Conservation (phyloP, 2,329 filamentous ascomycete species). For the Venturia oleaginea region DNA sequence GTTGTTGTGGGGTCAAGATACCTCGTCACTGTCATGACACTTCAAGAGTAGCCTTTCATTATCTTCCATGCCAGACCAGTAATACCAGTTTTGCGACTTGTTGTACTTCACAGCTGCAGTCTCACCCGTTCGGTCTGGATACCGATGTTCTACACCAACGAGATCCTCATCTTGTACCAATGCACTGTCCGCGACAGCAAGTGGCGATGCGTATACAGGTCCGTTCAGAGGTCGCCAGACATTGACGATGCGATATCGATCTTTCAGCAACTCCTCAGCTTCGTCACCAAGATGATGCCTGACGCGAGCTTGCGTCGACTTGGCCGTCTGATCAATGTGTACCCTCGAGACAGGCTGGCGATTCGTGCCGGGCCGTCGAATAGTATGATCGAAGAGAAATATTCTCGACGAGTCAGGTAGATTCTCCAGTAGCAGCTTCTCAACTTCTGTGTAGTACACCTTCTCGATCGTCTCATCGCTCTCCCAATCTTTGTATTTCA, state of each 20-base stretch:
- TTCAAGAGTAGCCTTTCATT: constrained; percentile 67
- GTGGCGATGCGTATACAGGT: constrained; percentile 46
- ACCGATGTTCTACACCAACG: constrained; percentile 64
- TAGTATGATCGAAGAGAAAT: constrained; percentile 79
- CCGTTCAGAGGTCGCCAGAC: constrained; percentile 65
- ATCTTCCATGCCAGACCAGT: constrained; percentile 68
- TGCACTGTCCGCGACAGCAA: constrained; percentile 48
- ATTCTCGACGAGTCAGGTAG: constrained; percentile 59
- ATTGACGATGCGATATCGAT: constrained; percentile 75
- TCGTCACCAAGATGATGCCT: constrained; percentile 57
- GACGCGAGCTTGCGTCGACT: constrained; percentile 59
- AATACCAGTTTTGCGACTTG: constrained; percentile 62
- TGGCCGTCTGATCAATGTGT: constrained; percentile 75
- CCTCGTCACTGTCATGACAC: constrained; percentile 60
- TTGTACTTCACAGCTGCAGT: constrained; percentile 60
- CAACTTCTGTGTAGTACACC: constrained; percentile 79
- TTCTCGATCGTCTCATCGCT: constrained; percentile 60
- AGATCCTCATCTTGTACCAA: constrained; percentile 54
- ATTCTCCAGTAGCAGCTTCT: constrained; percentile 56
- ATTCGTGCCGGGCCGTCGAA: constrained; percentile 54
- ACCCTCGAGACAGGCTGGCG: constrained; percentile 62
- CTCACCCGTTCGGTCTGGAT: constrained; percentile 61
- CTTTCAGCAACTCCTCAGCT: constrained; percentile 55
- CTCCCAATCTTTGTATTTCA: constrained; percentile 50
- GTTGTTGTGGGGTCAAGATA: background rate